Conservation (phyloP, 148 eudicot species). For the Cornus controversa region DNA sequence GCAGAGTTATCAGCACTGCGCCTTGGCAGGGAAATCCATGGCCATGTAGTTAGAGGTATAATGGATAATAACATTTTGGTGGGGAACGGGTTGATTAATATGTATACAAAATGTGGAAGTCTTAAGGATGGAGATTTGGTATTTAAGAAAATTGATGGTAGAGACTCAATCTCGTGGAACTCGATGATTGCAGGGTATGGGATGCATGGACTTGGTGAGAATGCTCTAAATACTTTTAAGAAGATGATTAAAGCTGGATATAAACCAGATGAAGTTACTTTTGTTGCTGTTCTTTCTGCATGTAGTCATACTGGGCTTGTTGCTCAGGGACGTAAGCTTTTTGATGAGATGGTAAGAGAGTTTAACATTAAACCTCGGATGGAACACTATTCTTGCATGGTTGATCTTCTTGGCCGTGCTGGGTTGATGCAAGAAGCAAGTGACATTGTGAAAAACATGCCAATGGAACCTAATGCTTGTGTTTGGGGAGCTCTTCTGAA, state of each 20-base stretch:
- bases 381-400: slow-evolving; percentile 60
- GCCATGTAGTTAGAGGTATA: slow-evolving; percentile 31
- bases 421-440: slow-evolving; percentile 53
- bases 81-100: slow-evolving; percentile 52
- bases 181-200: slow-evolving; percentile 56
- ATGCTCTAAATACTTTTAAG: slow-evolving; percentile 35
- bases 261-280: slow-evolving; percentile 48
- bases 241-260: slow-evolving; percentile 40
- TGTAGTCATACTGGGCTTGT: slow-evolving; percentile 59
- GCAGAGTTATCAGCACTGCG: slow-evolving; percentile 49
- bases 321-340: slow-evolving; percentile 39
- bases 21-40: slow-evolving; percentile 60
- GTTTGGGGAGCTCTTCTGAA: slow-evolving; percentile 61
- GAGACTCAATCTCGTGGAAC: slow-evolving; percentile 53
- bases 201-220: slow-evolving; percentile 51
- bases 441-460: slow-evolving; percentile 42
- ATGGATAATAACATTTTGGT: slow-evolving; percentile 32
- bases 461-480: slow-evolving; percentile 48
- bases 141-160: slow-evolving; percentile 30
- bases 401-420: slow-evolving; percentile 61
- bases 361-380: slow-evolving; percentile 40
- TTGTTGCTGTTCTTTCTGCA: slow-evolving; percentile 58
- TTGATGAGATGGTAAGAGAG: slow-evolving; percentile 39
- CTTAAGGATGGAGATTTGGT: slow-evolving; percentile 35
- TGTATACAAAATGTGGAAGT: slow-evolving; percentile 66